Conservation (phyloP, 495 filamentous ascomycete species). For the Trichoderma gamsii region DNA sequence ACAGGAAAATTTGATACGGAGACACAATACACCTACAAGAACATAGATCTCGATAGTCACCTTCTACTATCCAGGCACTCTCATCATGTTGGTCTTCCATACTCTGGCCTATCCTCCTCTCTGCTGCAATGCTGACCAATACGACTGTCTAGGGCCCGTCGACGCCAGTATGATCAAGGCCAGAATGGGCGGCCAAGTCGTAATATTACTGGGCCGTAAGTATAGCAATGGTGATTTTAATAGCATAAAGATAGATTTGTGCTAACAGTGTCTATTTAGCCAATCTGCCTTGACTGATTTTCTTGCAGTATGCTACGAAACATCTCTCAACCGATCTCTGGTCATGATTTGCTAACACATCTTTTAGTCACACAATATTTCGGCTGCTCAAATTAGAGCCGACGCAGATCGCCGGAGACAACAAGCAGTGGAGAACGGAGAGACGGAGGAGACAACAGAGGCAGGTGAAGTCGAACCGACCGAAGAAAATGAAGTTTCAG, state of each 20-base stretch:
- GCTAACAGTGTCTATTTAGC: conserved; percentile 19
- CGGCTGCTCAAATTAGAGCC: conserved; percentile 67
- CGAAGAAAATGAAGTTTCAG: neutral
- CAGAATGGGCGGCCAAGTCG: conserved; percentile 15
- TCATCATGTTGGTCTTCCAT: neutral
- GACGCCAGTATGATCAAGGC: neutral
- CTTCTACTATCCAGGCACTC: no score
- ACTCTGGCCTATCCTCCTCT: no score
- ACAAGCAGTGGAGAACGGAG: conserved; percentile 2
- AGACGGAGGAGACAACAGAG: neutral
- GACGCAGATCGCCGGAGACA: conserved; percentile 51
- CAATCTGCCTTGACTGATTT: conserved; percentile 79
- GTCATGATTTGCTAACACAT: neutral
- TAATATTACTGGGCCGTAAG: conserved; percentile 31
- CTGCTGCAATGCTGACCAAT: neutral
- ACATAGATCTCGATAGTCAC: neutral
- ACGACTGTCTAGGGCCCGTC: neutral
- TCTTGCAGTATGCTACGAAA: conserved; percentile 52
- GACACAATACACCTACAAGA: neutral
- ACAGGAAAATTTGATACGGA: neutral
- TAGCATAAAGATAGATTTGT: neutral
- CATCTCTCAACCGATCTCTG: neutral
- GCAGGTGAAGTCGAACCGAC: conserved; percentile 8
- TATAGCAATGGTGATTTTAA: neutral
- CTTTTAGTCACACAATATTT: conserved; percentile 75